Percentiles rank a stretch among this genome's conserved stretches.
phyloP scores from a whole-genome alignment of 352 stramenopile species.

The Peronospora belbahrii region DNA sequence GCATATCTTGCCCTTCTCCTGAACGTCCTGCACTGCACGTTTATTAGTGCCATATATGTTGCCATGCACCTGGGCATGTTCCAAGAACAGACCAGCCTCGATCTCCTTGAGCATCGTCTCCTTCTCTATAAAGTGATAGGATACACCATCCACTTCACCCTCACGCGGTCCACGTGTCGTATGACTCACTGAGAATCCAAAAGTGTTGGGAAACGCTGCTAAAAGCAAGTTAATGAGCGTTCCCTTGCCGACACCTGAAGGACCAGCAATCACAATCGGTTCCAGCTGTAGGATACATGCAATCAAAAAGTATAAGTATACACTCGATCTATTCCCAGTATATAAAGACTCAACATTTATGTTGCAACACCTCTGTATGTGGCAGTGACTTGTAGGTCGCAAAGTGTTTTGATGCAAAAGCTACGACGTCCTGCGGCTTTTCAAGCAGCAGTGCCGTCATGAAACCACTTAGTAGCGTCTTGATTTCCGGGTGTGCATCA shows the following conservation, averaged over 20 bases:
- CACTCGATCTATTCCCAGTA: too few species aligned
- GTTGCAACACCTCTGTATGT: slow-evolving; percentile 40
- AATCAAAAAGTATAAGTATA: not conserved
- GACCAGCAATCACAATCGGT: slow-evolving; percentile 88
- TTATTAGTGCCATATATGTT: slow-evolving; percentile 97
- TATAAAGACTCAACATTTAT: too few species aligned
- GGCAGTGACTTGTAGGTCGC: slow-evolving; percentile 58
- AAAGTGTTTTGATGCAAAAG: slow-evolving; percentile 78
- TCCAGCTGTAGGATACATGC: slow-evolving; percentile 27
- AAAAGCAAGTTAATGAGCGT: slow-evolving; percentile 93
- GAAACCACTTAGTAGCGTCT: slow-evolving; percentile 84
- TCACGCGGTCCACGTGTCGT: slow-evolving; percentile 92
- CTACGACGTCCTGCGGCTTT: slow-evolving; percentile 77
- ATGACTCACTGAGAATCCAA: slow-evolving; percentile 97
- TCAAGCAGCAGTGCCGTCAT: slow-evolving; percentile 81
- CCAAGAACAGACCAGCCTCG: slow-evolving; percentile 91
- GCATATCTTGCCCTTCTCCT: slow-evolving; percentile 93
- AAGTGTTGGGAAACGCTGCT: slow-evolving; percentile 69
- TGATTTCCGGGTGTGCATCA: slow-evolving; percentile 81
- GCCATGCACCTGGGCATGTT: slow-evolving; percentile 95
- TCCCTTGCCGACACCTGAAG: slow-evolving; percentile 91
- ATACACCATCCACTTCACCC: slow-evolving; percentile 92
- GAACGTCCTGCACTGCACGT: slow-evolving; percentile 87
- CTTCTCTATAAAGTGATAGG: slow-evolving; percentile 96
- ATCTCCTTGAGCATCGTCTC: slow-evolving; percentile 92